Base-by-base conservation (phyloP, 139 green algal genomes). In the Coelastrella sp. region DNA sequence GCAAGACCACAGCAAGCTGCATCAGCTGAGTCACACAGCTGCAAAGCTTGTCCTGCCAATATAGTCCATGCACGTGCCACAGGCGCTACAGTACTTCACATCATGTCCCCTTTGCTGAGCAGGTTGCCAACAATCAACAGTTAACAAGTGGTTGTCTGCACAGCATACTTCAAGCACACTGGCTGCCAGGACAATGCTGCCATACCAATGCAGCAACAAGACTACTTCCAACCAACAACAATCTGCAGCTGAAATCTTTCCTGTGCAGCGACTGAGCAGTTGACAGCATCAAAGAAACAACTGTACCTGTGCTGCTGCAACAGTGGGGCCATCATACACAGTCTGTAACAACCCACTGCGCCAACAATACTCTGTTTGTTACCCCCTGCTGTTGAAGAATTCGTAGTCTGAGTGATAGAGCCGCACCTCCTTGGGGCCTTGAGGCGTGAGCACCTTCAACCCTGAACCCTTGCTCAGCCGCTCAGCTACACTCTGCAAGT, bases 331-430 rank as follows among this genome's bases (percentile, higher is more conserved):
- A 70, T 6, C 12, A 17, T 70, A 17, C 63, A 14, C 12, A 70
- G 63, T 17, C 63, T 70, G 63, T 70, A 1, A 70, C 12, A 70
- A 70, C 11, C 14, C 63, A 70, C 12, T 15, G 63, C 14, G 63
- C 63, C 11, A 70, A 5, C 14, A 15, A 0, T 70, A 20, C 5
- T 70, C 63, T 70, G 11, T 20, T 70, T 12, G 63, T 94, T 83
- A 93, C 15, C 88, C 22, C 0, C 92, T 85, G 6, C 72, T 84
- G 76, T 92, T 76, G 90, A 96, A 96, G 72, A 96, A 96, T 87
- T 96, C 94, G 85, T 89, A 96, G 80, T 96, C 94, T 5, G 92
- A 91, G 86, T 94, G 92, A 59, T 91, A 88, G 59, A 93, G 83
- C 79, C 87, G 82, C 57, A 91, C 35, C 70, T 94, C 91, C 80